Conservation (phyloP, 805 yeast genomes). For the Barnettozyma sucrosica region DNA sequence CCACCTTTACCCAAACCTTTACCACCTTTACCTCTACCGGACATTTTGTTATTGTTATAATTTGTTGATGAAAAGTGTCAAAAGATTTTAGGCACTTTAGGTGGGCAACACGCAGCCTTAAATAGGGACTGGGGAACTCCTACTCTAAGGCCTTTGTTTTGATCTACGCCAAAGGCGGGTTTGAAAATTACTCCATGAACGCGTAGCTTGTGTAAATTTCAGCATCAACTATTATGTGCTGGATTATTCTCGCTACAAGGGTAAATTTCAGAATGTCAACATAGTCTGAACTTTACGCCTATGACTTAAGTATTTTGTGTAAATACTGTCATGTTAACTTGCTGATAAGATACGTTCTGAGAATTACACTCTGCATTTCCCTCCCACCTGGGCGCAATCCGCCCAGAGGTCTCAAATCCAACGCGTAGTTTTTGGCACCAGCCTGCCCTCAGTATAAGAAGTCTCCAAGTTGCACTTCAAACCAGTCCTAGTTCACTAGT, state of each 20-base stretch:
- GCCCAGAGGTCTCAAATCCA: neutral
- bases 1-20: conserved; percentile 99
- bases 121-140: neutral
- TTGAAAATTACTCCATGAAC: neutral
- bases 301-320: conserved; percentile 11
- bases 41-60: conserved; percentile 49
- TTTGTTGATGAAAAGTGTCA: conserved; percentile 13
- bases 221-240: neutral
- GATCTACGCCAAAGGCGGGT: neutral
- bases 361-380: neutral
- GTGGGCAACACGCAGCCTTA: conserved; percentile 1
- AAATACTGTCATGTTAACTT: conserved; percentile 15
- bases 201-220: neutral
- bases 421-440: neutral
- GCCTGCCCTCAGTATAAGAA: neutral
- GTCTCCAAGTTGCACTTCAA: neutral
- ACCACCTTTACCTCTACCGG: conserved; percentile 99
- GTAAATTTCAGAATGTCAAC: conserved; percentile 1
- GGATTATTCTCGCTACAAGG: neutral
- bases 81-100: neutral
- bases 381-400: neutral
- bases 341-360: neutral
- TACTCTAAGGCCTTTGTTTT: neutral
- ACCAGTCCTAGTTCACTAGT: neutral
- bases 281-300: conserved; percentile 10